Evolutionary conservation across 1,284 basidiomycete species (phyloP).

Genomic region (Cerioporus squamosus): DNA sequence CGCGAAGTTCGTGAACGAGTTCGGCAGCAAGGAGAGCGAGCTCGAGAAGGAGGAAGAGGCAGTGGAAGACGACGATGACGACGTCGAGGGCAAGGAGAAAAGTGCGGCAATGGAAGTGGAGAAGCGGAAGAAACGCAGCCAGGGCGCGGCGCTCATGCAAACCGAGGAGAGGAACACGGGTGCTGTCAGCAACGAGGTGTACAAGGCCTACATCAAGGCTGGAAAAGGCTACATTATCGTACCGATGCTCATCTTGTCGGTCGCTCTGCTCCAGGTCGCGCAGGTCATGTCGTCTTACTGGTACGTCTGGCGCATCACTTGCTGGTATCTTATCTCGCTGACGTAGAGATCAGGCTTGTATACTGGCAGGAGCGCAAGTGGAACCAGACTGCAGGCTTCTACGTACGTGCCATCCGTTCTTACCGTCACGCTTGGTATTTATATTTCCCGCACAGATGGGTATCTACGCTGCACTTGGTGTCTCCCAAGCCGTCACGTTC

Average conservation of each 20-base stretch:
- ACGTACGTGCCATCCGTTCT: constrained; percentile 43
- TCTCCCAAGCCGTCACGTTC: constrained; percentile 51
- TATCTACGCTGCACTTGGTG: constrained; percentile 63
- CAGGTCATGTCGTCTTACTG: constrained; percentile 71
- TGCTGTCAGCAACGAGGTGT: constrained; percentile 54
- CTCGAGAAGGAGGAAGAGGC: constrained; percentile 39
- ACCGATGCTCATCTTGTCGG: constrained; percentile 54
- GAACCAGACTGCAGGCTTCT: constrained; percentile 58
- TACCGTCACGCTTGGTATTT: background rate
- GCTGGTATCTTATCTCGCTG: background rate
- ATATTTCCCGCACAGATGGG: constrained; percentile 55
- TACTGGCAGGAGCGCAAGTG: constrained; percentile 74
- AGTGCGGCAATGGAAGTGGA: constrained; percentile 29
- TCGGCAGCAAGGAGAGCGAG: constrained; percentile 55
- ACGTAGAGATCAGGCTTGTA: constrained; percentile 51
- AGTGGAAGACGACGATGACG: constrained; percentile 32
- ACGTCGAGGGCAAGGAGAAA: constrained; percentile 4
- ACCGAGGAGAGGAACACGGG: constrained; percentile 66
- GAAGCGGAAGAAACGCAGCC: constrained; percentile 37
- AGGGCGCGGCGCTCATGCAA: constrained; percentile 62
- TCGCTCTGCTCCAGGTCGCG: constrained; percentile 62
- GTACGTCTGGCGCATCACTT: constrained; percentile 36
- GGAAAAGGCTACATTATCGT: constrained; percentile 58
- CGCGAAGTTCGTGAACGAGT: constrained; percentile 69
- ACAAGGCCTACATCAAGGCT: constrained; percentile 56